Percentiles rank a stretch among this genome's conserved stretches.
phyloP scores from a whole-genome alignment of 2,329 filamentous ascomycete genomes.

The Ascochyta lentis region DNA sequence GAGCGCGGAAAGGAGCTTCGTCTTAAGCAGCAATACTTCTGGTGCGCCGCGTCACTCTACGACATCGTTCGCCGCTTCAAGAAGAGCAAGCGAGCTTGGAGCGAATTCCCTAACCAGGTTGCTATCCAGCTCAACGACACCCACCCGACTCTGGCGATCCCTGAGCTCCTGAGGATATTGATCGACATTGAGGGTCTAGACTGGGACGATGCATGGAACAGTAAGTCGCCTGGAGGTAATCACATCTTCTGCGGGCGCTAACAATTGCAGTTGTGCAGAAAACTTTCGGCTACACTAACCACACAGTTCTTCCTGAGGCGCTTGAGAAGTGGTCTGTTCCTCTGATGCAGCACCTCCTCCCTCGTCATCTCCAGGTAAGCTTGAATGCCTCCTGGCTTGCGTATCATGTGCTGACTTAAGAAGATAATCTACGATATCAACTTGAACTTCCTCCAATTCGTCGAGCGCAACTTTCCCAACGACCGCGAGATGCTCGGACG shows the following conservation, averaged over 20 bases:
- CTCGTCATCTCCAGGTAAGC: constrained; percentile 77
- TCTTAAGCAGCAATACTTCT: constrained; percentile 99
- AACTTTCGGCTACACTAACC: constrained; percentile 95
- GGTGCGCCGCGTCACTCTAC: constrained; percentile 94
- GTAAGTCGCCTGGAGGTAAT: constrained; percentile 53
- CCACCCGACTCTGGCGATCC: constrained; percentile 93
- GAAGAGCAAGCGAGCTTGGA: constrained; percentile 91
- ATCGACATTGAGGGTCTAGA: constrained; percentile 88
- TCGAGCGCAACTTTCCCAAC: constrained; percentile 89
- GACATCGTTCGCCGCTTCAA: constrained; percentile 98
- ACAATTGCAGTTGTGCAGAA: constrained; percentile 54
- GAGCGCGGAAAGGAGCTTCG: constrained; percentile 96
- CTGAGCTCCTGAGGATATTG: constrained; percentile 92
- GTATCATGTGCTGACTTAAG: constrained; percentile 10
- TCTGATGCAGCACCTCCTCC: constrained; percentile 88
- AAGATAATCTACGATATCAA: constrained; percentile 98
- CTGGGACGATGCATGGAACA: constrained; percentile 91
- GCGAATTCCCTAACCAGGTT: constrained; percentile 89
- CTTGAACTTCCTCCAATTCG: constrained; percentile 85
- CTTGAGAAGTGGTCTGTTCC: constrained; percentile 98
- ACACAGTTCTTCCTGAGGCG: constrained; percentile 95
- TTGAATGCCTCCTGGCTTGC: neutral
- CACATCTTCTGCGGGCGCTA: constrained; percentile 7
- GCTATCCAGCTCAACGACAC: constrained; percentile 99
- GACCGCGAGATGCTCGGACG: constrained; percentile 83